Conservation (phyloP, 2,329 filamentous ascomycete species). For the Ceratocystis harringtonii region DNA sequence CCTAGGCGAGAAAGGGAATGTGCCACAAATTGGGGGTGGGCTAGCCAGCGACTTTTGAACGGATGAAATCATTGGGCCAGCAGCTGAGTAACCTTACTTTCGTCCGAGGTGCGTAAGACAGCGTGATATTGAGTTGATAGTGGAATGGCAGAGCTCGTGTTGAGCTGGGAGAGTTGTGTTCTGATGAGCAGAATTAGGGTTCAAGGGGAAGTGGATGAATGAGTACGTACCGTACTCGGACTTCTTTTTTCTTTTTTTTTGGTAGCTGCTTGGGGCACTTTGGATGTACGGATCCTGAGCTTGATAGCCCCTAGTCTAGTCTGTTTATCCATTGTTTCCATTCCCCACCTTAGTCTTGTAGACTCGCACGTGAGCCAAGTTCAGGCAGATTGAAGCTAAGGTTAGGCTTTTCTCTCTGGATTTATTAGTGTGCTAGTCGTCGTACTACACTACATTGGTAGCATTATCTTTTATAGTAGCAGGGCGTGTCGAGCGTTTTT, state of each 20-base stretch:
- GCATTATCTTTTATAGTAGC: not conserved
- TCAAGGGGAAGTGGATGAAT: not conserved
- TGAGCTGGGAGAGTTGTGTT: not conserved
- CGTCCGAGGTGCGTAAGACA: not conserved
- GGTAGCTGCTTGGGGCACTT: not conserved
- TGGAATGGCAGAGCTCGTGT: no score
- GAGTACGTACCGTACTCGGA: not conserved
- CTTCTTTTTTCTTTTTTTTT: not conserved
- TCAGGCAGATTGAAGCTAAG: not conserved
- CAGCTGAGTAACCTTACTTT: not conserved
- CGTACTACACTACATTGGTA: not conserved
- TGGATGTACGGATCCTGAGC: not conserved
- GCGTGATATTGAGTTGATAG: not conserved
- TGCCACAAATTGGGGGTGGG: not conserved
- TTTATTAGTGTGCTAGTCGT: not conserved
- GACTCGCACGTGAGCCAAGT: not conserved
- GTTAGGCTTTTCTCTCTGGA: not conserved
- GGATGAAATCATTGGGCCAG: not conserved
- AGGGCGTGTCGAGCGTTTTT: not conserved
- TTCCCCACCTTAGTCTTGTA: not conserved
- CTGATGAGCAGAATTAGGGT: not conserved
- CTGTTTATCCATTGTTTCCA: not conserved
- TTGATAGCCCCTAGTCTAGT: not conserved
- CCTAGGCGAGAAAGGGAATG: not conserved
- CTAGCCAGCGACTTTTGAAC: not conserved